Evolutionary conservation across 2,329 filamentous ascomycete species (phyloP).

Genomic region (Hymenoscyphus fraxineus): DNA sequence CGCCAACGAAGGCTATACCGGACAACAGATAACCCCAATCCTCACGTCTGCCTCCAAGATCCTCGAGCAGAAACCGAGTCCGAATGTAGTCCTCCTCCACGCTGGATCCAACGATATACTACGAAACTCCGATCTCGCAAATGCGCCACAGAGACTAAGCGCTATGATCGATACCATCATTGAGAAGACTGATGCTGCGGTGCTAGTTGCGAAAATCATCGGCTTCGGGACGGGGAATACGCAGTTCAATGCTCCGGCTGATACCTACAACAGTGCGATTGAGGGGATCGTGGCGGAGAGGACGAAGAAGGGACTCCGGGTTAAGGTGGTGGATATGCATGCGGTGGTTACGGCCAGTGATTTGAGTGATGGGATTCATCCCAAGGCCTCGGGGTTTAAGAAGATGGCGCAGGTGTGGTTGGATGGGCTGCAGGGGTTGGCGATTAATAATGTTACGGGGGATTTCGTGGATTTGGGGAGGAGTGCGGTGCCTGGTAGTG

Average conservation of each 20-base stretch:
- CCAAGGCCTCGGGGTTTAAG: conserved; percentile 1
- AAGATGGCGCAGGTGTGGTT: conserved; percentile 5
- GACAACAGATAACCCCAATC: conserved; percentile 9
- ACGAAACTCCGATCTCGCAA: neutral
- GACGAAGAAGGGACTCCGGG: neutral
- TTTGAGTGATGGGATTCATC: conserved; percentile 9
- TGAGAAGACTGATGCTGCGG: neutral
- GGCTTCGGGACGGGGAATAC: neutral
- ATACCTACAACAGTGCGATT: conserved; percentile 2
- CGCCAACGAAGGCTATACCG: conserved; percentile 7
- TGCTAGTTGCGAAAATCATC: conserved; percentile 8
- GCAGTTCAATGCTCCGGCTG: neutral
- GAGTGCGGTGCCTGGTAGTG: neutral
- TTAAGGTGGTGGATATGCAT: conserved; percentile 1
- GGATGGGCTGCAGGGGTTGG: neutral
- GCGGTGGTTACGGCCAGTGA: neutral
- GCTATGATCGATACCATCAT: neutral
- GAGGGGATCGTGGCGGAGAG: neutral
- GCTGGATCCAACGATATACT: conserved; percentile 8
- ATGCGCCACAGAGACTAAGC: neutral
- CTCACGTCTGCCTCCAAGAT: neutral
- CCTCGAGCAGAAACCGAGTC: neutral
- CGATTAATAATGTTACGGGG: neutral
- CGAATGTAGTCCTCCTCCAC: conserved; percentile 10
- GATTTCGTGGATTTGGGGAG: conserved; percentile 1